These are phyloP conservation scores for Coniochaeta sp. DNA, from an alignment of 2,329 filamentous ascomycete species.

Conservation along the genomic window DNA sequence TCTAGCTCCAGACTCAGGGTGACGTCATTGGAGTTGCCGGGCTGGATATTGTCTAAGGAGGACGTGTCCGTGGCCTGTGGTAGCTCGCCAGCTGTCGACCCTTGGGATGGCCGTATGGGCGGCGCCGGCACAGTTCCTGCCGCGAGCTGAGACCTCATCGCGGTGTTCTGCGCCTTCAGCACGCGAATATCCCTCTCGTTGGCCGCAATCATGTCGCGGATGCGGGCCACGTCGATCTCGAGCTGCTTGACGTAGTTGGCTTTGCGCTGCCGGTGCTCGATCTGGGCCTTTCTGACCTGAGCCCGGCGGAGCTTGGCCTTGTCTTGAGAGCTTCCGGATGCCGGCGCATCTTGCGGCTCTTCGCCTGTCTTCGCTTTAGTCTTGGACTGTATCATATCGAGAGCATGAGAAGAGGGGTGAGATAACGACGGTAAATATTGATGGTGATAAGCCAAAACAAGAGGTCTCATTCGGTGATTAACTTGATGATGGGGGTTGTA, in stretches of 20 bases:
- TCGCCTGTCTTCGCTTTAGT: slow-evolving; percentile 5
- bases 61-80: slow-evolving; percentile 3
- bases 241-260: slow-evolving; percentile 47
- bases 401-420: not conserved
- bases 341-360: slow-evolving; percentile 4
- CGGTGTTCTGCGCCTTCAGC: slow-evolving; percentile 35
- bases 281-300: slow-evolving; percentile 46
- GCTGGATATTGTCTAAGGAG: slow-evolving; percentile 23
- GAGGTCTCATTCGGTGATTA: too few relatives aligned
- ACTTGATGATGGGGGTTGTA: too few relatives aligned
- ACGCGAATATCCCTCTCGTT: slow-evolving; percentile 29
- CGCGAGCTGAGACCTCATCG: slow-evolving; percentile 28
- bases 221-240: slow-evolving; percentile 40
- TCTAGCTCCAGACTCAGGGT: slow-evolving; percentile 34
- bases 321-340: slow-evolving; percentile 16
- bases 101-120: not conserved
- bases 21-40: slow-evolving; percentile 25
- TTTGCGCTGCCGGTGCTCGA: slow-evolving; percentile 48
- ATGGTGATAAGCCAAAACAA: too few relatives aligned
- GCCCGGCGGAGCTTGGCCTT: slow-evolving; percentile 40
- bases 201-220: slow-evolving; percentile 38
- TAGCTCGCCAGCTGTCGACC: not conserved
- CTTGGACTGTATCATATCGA: not conserved
- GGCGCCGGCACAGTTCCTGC: not conserved
- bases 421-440: too few relatives aligned